Conservation (phyloP, 2,329 filamentous ascomycete species). For the Coccinonectria pachysandricola region DNA sequence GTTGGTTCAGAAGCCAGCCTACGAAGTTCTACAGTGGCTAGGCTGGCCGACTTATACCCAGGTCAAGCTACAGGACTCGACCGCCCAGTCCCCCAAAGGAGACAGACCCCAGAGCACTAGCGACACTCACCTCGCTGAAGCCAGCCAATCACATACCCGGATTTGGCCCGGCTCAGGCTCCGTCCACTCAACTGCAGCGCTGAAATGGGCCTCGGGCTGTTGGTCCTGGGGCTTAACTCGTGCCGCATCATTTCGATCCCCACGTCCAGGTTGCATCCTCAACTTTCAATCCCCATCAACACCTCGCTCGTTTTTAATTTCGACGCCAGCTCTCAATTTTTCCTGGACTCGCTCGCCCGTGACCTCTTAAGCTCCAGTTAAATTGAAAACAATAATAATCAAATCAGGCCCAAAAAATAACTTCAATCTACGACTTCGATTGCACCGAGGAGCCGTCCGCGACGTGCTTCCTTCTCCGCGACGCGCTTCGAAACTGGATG, state of each 20-base stretch:
- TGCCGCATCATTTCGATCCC: constrained; percentile 11
- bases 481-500: constrained; percentile 21
- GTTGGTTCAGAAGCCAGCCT: too few relatives aligned
- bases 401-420: too few relatives aligned
- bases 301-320: constrained; percentile 5
- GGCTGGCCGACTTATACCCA: too few relatives aligned
- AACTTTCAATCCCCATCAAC: constrained; percentile 9
- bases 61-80: too few relatives aligned
- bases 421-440: constrained; percentile 1
- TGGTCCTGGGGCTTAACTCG: constrained; percentile 8
- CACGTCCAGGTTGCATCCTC: constrained; percentile 9
- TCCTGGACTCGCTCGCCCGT: constrained; percentile 4
- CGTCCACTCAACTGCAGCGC: too few relatives aligned
- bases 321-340: constrained; percentile 7
- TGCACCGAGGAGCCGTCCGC: constrained; percentile 2
- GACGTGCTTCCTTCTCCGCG: constrained; percentile 1
- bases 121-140: too few relatives aligned
- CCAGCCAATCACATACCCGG: too few relatives aligned
- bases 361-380: constrained; percentile 6
- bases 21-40: too few relatives aligned
- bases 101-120: too few relatives aligned
- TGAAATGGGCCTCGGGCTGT: constrained; percentile 12
- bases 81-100: too few relatives aligned
- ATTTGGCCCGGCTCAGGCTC: too few relatives aligned
- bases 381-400: too few relatives aligned